Evolutionary conservation across 768 basidiomycete genomes (phyloP), one percentile per base, ranked within the genome.

Genomic region (Tylopilus felleus): DNA sequence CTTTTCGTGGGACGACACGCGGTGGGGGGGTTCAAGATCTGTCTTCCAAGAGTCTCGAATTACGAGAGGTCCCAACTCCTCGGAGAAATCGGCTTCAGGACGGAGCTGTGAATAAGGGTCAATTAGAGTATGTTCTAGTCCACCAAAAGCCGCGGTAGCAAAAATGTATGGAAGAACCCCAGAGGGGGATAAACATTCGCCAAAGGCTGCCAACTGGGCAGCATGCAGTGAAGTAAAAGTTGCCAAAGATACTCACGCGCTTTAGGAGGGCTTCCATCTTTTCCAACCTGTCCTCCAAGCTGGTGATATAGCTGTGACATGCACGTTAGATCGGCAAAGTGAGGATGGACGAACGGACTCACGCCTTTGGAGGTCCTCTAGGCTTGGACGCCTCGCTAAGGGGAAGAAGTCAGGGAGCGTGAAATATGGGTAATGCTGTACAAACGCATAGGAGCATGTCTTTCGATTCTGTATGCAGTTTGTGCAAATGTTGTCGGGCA

Each of bases 281-380:
- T 58, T 83, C 83, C 49, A 84, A 56, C 60, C 75, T 76, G 63
- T 84, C 81, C 64, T 87, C 85, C 33, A 87, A 71, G 45, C 72
- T 74, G 8, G 76, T 80, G 47, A 85, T 71, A 70, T 85, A 84
- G 29, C 82, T 85, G 55, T 35, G 9, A 28, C 46, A 45, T 28
- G 14, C 23, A 44, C 29, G 52, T 52, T 39, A 39, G 47, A 29
- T 40, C 39, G 31, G 29, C 23, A 43, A 35, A 2, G 23, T 21
- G n/a, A 43, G 7, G 22, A 7, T 9, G 8, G 38, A 21, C 22
- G 5, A 41, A 47, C 47, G 14, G 48, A 76, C 84, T 61, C 55
- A 86, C 82, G 81, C 83, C 70, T 86, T 86, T 5, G 85, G 80
- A 22, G 85, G 85, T 0, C 83, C 83, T 50, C 85, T 76, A 53